These are phyloP conservation scores for Sisymbrium altissimum DNA, from an alignment of 345 rosid genomes.

Conservation along the genomic window DNA sequence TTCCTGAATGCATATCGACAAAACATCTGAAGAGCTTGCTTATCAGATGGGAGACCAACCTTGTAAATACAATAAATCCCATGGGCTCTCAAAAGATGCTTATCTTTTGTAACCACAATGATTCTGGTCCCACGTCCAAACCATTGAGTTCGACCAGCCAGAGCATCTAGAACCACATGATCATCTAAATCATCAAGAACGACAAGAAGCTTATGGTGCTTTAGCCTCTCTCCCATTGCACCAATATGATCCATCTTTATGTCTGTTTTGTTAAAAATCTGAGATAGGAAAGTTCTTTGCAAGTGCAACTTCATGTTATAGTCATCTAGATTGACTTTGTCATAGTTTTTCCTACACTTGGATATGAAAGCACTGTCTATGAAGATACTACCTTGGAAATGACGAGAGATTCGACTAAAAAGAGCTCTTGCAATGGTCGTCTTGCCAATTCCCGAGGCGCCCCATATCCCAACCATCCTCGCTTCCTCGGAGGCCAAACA, in stretches of 20 bases:
- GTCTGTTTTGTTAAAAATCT: not conserved
- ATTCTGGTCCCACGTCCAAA: not conserved
- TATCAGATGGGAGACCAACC: not conserved
- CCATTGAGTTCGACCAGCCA: not conserved
- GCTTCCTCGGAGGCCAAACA: not conserved
- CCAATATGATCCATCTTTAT: not conserved
- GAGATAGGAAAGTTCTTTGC: not conserved
- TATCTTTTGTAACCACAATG: not conserved
- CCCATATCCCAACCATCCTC: constrained; percentile 11
- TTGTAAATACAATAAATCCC: not conserved
- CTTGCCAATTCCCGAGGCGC: constrained; percentile 11
- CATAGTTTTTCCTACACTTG: not conserved
- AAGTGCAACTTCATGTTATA: constrained; percentile 1
- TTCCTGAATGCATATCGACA: not conserved
- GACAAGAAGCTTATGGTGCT: not conserved
- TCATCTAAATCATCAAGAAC: not conserved
- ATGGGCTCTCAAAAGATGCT: not conserved
- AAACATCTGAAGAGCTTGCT: not conserved
- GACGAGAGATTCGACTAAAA: not conserved
- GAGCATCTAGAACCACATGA: not conserved
- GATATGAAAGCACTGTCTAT: not conserved
- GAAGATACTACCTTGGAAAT: not conserved
- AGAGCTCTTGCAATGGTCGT: constrained; percentile 4
- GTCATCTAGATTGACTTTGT: not conserved
- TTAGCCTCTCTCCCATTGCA: not conserved